Evolutionary conservation across 768 basidiomycete genomes (phyloP).

Genomic region (Neoboletus magnificus): DNA sequence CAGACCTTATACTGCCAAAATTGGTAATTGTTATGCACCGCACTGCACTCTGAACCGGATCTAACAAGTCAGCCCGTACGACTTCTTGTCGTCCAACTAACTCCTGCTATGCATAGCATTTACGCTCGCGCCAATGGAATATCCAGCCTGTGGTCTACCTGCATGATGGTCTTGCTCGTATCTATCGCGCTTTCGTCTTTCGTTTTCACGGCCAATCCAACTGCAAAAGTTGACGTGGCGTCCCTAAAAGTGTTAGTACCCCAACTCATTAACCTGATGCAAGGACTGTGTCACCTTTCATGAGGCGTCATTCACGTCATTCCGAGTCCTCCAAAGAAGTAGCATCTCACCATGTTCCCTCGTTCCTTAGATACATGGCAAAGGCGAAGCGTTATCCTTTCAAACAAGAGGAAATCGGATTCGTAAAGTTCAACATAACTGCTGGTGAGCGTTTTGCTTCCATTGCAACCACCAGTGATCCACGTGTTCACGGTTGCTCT

Average conservation of each 20-base stretch:
- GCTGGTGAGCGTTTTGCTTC: constrained; percentile 55
- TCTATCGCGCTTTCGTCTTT: constrained; percentile 74
- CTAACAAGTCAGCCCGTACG: neutral
- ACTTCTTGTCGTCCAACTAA: neutral
- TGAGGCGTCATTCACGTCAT: constrained; percentile 13
- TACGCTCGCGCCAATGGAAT: constrained; percentile 71
- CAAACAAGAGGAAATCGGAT: constrained; percentile 71
- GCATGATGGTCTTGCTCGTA: constrained; percentile 66
- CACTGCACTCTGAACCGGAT: neutral
- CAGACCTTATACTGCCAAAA: neutral
- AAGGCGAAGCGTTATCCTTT: constrained; percentile 53
- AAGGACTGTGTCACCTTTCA: constrained; percentile 6
- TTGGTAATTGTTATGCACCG: constrained; percentile 1
- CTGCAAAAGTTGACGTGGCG: constrained; percentile 54
- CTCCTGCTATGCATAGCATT: constrained; percentile 59
- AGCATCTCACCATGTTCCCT: constrained; percentile 9
- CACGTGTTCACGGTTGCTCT: constrained; percentile 25
- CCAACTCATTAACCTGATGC: neutral
- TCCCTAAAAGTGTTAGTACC: constrained; percentile 76
- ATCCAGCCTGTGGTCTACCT: constrained; percentile 71
- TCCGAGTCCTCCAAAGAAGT: constrained; percentile 7
- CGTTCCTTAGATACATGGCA: constrained; percentile 40
- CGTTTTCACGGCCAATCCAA: constrained; percentile 55
- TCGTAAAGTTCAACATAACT: constrained; percentile 76
- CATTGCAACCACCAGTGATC: constrained; percentile 18